Base-by-base conservation (phyloP, 352 stramenopile species). In the Pythium plurisporium region DNA sequence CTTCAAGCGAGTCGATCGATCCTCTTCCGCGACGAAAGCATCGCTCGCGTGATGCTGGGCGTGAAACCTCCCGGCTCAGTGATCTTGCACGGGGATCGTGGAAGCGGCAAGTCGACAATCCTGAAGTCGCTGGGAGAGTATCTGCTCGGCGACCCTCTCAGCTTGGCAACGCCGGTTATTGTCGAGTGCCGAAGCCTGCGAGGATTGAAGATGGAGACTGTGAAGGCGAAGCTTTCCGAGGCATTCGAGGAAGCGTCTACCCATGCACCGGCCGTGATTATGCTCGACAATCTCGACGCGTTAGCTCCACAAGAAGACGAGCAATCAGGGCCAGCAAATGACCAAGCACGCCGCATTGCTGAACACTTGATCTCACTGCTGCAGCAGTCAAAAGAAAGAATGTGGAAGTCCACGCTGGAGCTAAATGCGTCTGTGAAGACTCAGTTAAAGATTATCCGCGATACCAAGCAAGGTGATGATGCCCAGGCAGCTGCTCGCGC, bases 251-350 rank as follows among this genome's bases (percentile, higher is more conserved):
- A 74, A 11, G 82, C 79, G 2, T 31, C 54, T 1, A 36, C 43
- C 0, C 68, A 74, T 25, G 82, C 84, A 1, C 86, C 87, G 11
- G 65, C 79, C 14, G 27, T 95, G 3, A 63, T 96, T 33, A 55
- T 88, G 1, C 49, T 96, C 29, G 87, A 96, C 57, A 91, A 96
- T 42, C 45, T 96, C 44, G 86, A 96, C 48, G 81, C 83, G 19
- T 51, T 96, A 15, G 69, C 89, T 6, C 87, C 86, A 10, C 73
- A 86, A 57, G 86, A 95, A 70, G 69, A 86, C 19, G 87, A 96
- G 25, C 77, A 82, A 14, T 70, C 63, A 25, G 79, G 81, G 19
- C 64, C 74, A 14, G 79, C 73, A 6, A 95, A 95, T 42, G 86
- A 93, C n/a, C 87, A 96, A 69, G 80, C 87, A 8, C 76, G 82